Base-by-base conservation (phyloP, 768 basidiomycete genomes). In the Lentinula boryana region DNA sequence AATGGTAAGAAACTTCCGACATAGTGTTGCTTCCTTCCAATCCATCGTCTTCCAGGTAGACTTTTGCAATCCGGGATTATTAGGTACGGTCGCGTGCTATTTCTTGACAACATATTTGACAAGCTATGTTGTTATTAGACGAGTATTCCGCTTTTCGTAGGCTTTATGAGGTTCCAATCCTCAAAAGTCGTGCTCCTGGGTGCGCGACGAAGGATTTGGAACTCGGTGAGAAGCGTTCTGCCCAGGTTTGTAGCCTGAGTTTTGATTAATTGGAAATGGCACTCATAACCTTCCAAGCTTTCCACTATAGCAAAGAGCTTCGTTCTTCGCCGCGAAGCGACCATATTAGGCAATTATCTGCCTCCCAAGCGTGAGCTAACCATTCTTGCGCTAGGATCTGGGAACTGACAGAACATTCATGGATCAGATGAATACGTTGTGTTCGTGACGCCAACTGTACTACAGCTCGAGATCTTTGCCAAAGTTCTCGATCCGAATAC, bases 341-440 rank as follows among this genome's bases (percentile, higher is more conserved):
- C 83, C 4, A 83, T 98, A 41, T 72, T 98, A 55, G 82, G 86
- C 65, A 87, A 87, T 63, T 91, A 90, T 70, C 75, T 99, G 21
- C 96, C 96, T 9, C 94, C 97, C 1, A 97, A 97, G 77, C 78
- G 95, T 97, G 60, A 62, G 88, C 72, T 12, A 15, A 4, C 5
- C 31, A 12, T 48, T 12, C 23, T 35, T 27, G 31, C 35, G 43
- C 62, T 63, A 41, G n/a, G 41, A 5, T 16, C 16, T 43, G 13
- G 35, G 3, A 31, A 64, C 44, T 62, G 46, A 48, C 16, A 21
- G 16, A 31, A 46, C 8, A 54, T 38, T 12, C 48, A 16, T 52
- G 32, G 58, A 27, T 7, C 64, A 98, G 96, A 91, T 69, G 97
- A 99, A 85, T 98, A 96, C 69, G 90, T 96, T n/a, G 87, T 98